Evolutionary conservation across 2,329 filamentous ascomycete genomes (phyloP).

Genomic region (Gnomoniopsis sp.): DNA sequence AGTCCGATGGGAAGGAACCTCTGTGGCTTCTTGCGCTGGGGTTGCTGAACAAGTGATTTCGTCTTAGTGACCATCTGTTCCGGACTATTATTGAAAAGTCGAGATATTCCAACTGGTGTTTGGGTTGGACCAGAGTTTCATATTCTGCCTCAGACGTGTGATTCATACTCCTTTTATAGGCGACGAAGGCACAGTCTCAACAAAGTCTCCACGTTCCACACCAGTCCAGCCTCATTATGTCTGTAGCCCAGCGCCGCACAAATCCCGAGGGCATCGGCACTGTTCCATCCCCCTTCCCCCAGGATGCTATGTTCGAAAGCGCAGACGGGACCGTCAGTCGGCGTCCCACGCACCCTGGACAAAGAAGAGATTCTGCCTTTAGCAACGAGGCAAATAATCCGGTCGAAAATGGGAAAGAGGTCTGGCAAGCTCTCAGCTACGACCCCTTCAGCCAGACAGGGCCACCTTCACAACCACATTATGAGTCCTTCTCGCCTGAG

Average conservation of each 20-base stretch:
- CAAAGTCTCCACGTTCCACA: background rate
- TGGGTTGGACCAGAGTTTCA: no score
- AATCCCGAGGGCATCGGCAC: conserved; percentile 8
- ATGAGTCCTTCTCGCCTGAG: conserved; percentile 8
- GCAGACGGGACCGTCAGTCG: background rate
- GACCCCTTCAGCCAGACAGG: conserved; percentile 10
- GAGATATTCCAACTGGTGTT: no score
- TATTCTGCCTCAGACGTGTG: background rate
- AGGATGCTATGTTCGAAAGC: background rate
- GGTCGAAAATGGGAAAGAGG: conserved; percentile 4
- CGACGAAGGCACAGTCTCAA: background rate
- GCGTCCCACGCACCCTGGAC: background rate
- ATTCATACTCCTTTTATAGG: background rate
- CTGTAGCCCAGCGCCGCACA: conserved; percentile 16
- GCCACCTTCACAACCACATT: background rate
- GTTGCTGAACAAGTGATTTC: no score
- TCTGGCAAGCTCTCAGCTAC: conserved; percentile 16
- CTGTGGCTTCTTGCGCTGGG: no score
- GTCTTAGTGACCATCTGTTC: no score
- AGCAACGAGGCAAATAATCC: background rate
- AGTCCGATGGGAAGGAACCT: no score
- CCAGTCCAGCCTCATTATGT: background rate
- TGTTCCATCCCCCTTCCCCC: background rate
- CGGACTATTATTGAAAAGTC: no score
- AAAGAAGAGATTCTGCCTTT: background rate